Conservation (phyloP, 176 grass and related monocot species). For the Musa schizocarpa region DNA sequence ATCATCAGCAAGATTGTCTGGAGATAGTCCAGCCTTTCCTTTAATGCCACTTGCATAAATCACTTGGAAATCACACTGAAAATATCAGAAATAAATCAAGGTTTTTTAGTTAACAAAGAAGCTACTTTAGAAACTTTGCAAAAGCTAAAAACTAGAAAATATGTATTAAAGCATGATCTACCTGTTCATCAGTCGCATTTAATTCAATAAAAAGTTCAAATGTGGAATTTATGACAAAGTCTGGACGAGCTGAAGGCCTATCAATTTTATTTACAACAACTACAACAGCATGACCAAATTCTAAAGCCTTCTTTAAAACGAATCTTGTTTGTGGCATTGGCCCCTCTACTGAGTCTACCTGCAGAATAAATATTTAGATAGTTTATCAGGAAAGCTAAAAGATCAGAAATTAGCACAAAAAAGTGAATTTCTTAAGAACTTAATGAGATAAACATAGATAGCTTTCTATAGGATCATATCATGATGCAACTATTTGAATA, state of each 20-base stretch:
- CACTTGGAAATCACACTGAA: slow-evolving; percentile 93
- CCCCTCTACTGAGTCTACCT: slow-evolving; percentile 99
- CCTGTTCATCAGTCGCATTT: slow-evolving; percentile 98
- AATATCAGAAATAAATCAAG: slow-evolving; percentile 19
- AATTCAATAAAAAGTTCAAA: slow-evolving; percentile 99
- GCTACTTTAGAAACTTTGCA: slow-evolving; percentile 3
- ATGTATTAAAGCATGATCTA: slow-evolving; percentile 21
- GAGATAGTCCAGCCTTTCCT: slow-evolving; percentile 74
- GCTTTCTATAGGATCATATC: neutral
- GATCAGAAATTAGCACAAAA: neutral
- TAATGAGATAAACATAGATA: neutral
- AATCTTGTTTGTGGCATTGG: slow-evolving; percentile 99
- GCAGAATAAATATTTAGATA: slow-evolving; percentile 10
- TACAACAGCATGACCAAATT: slow-evolving; percentile 95
- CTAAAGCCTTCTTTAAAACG: slow-evolving; percentile 96
- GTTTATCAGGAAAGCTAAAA: neutral
- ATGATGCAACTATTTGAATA: neutral
- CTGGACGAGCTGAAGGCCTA: slow-evolving; percentile 75
- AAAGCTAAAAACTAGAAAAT: slow-evolving; percentile 17
- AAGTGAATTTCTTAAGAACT: neutral
- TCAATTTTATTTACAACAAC: slow-evolving; percentile 99
- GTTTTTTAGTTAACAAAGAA: slow-evolving; percentile 17
- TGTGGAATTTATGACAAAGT: slow-evolving; percentile 93
- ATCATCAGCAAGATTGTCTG: slow-evolving; percentile 78
- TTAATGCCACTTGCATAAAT: slow-evolving; percentile 96